These are phyloP conservation scores for Backusella westeae DNA, from an alignment of 192 early-diverging fungal species.

Conservation along the genomic window DNA sequence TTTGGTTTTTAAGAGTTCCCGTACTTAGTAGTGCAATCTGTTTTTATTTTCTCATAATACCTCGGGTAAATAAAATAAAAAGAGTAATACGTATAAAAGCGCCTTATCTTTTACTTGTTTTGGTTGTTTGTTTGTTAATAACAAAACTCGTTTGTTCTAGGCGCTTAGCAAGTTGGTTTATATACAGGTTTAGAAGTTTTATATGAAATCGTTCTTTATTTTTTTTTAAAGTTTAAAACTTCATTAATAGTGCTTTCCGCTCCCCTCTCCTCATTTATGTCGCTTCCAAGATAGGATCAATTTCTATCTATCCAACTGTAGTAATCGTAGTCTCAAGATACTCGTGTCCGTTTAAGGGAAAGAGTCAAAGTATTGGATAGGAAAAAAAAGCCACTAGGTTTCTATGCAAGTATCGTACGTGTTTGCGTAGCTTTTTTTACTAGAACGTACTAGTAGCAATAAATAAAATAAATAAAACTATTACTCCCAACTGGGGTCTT, in stretches of 20 bases:
- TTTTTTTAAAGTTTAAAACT: conserved; percentile 1
- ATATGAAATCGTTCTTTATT: neutral
- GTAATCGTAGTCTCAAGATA: neutral
- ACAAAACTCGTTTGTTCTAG: neutral
- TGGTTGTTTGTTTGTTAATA: neutral
- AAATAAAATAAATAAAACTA: neutral
- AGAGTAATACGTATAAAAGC: neutral
- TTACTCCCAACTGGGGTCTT: neutral
- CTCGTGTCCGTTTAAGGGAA: neutral
- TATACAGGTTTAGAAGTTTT: neutral
- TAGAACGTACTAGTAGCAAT: neutral
- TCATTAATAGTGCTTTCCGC: neutral
- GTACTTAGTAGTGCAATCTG: neutral
- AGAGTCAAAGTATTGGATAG: neutral
- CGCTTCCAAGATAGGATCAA: no score
- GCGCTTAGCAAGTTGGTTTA: neutral
- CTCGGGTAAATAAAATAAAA: neutral
- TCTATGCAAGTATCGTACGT: neutral
- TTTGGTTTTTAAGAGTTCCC: neutral
- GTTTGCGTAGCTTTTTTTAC: neutral
- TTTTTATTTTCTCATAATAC: neutral
- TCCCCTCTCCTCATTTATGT: neutral
- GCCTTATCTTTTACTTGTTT: neutral
- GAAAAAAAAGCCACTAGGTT: neutral
- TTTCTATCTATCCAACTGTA: neutral